phyloP scores from a whole-genome alignment of 257 asterid species.

The Ajuga chamaepitys region DNA sequence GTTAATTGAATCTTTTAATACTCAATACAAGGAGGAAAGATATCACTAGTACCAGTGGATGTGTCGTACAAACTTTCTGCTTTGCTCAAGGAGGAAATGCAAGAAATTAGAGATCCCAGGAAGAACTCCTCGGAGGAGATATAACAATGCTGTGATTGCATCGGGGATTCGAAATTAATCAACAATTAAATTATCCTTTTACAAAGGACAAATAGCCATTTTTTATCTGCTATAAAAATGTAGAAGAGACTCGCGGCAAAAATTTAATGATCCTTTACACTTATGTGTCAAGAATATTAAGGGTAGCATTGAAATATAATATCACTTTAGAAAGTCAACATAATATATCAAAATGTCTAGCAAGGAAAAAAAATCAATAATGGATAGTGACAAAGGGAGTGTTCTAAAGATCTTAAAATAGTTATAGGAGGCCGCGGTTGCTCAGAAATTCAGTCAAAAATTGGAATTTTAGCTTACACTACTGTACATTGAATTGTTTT shows the following conservation, averaged over 20 bases:
- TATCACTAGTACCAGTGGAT: background rate
- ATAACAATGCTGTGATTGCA: background rate
- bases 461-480: background rate
- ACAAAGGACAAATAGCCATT: background rate
- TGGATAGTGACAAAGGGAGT: background rate
- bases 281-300: background rate
- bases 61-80: background rate
- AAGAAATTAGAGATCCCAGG: conserved; percentile 1
- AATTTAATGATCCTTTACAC: background rate
- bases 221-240: background rate
- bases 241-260: background rate
- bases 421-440: background rate
- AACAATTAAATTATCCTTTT: background rate
- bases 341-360: background rate
- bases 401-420: background rate
- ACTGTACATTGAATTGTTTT: background rate
- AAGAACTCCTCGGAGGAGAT: background rate
- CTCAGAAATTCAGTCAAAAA: background rate
- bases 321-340: background rate
- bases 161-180: background rate
- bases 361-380: background rate
- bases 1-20: background rate
- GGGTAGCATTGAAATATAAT: background rate
- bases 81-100: background rate
- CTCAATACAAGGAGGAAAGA: background rate